Evolutionary conservation across 495 filamentous ascomycete species (phyloP).

Genomic region (Penicillium diatomitis): DNA sequence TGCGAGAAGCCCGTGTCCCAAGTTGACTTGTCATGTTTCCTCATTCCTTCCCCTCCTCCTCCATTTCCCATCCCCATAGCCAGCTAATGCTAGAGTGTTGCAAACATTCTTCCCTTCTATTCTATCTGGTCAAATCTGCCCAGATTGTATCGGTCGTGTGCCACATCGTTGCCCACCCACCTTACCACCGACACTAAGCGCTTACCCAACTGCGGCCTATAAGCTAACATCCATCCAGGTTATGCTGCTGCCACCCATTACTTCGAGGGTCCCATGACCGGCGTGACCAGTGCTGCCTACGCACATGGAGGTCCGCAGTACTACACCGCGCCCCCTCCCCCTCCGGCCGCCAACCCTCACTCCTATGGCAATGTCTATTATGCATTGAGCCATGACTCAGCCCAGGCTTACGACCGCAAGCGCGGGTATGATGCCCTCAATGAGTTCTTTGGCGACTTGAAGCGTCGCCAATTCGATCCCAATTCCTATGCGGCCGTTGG

Average conservation of each 20-base stretch:
- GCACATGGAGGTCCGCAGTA: slow-evolving; percentile 44
- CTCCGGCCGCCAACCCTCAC: slow-evolving; percentile 33
- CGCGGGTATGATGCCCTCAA: slow-evolving; percentile 80
- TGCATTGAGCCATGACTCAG: slow-evolving; percentile 45
- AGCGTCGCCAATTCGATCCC: slow-evolving; percentile 81
- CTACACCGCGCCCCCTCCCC: slow-evolving; percentile 49
- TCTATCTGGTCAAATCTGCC: background rate
- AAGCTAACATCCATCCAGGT: slow-evolving; percentile 13
- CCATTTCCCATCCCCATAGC: background rate
- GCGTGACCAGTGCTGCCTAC: slow-evolving; percentile 33
- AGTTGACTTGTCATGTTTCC: too few relatives aligned
- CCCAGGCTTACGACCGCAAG: slow-evolving; percentile 56
- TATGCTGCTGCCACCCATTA: slow-evolving; percentile 36
- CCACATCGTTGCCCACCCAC: too few relatives aligned
- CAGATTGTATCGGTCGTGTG: background rate
- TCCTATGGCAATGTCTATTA: slow-evolving; percentile 69
- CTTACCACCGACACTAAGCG: too few relatives aligned
- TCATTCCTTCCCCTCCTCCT: background rate
- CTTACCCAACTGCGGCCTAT: too few relatives aligned
- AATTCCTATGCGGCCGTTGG: slow-evolving; percentile 74
- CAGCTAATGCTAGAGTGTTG: background rate
- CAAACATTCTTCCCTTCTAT: background rate
- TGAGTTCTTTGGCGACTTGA: slow-evolving; percentile 87
- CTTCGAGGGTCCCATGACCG: slow-evolving; percentile 35
- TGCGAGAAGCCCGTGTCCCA: too few relatives aligned